Percentiles rank a stretch among this genome's conserved stretches.
Conservation (phyloP, 1,284 basidiomycete species). For the Inonotus obliquus region DNA sequence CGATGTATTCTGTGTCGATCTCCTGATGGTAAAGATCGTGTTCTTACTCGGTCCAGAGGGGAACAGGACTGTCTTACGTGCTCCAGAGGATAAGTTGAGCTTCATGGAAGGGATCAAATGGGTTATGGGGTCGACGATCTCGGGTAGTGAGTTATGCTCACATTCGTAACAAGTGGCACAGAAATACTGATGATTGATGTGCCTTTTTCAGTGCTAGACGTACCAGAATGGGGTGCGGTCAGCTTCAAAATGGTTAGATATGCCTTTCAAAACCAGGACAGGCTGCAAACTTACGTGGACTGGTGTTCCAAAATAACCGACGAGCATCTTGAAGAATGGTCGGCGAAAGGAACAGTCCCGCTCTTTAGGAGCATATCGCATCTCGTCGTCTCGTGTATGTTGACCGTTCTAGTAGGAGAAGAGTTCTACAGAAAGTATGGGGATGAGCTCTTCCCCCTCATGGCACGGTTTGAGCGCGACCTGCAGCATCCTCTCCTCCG, state of each 20-base stretch:
- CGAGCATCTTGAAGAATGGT: constrained; percentile 11
- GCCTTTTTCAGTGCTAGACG: constrained; percentile 4
- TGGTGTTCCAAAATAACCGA: constrained; percentile 6
- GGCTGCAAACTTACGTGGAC: background rate
- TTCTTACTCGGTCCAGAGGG: constrained; percentile 11
- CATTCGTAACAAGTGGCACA: too few relatives aligned
- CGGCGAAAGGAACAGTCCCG: constrained; percentile 4
- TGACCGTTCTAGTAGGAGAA: constrained; percentile 8
- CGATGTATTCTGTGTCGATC: constrained; percentile 17
- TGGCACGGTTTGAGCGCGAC: constrained; percentile 17
- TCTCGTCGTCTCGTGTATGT: constrained; percentile 9
- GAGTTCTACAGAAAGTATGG: constrained; percentile 15
- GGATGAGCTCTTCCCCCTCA: constrained; percentile 11
- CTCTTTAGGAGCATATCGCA: constrained; percentile 15
- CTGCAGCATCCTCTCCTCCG: constrained; percentile 13
- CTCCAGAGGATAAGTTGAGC: constrained; percentile 13
- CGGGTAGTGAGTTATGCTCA: background rate
- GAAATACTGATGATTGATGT: too few relatives aligned
- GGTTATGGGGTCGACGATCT: constrained; percentile 10
- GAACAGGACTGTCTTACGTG: constrained; percentile 11
- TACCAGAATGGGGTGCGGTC: constrained; percentile 2
- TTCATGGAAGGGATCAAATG: constrained; percentile 13
- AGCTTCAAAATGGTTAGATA: constrained; percentile 11
- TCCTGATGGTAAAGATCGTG: constrained; percentile 14
- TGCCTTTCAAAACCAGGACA: constrained; percentile 6